A percentile compares a stretch with the other conserved stretches of the same genome.
These are phyloP conservation scores for Trichocomaceae sp. DNA, from an alignment of 2,329 filamentous ascomycete species.

Conservation along the genomic window DNA sequence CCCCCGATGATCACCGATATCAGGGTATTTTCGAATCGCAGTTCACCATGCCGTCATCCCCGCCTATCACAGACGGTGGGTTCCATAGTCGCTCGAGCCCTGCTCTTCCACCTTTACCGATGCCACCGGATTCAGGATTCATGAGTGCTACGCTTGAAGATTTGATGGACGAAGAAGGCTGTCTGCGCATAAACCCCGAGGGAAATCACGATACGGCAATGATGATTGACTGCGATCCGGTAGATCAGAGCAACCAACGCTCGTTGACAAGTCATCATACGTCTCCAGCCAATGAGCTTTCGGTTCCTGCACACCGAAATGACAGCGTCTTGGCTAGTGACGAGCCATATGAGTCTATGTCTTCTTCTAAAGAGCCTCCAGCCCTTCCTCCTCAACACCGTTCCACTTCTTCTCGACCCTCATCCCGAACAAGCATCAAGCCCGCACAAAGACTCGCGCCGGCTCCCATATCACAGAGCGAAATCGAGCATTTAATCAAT, in stretches of 20 bases:
- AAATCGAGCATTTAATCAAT: slow-evolving; percentile 26
- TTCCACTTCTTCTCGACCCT: slow-evolving; percentile 29
- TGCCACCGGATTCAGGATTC: slow-evolving; percentile 66
- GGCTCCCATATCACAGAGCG: slow-evolving; percentile 31
- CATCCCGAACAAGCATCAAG: slow-evolving; percentile 31
- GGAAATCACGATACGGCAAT: slow-evolving; percentile 6
- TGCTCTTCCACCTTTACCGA: slow-evolving; percentile 55
- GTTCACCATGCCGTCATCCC: slow-evolving; percentile 80
- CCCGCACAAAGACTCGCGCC: slow-evolving; percentile 33
- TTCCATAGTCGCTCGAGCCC: slow-evolving; percentile 73
- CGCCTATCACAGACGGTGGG: slow-evolving; percentile 64
- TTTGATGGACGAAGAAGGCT: slow-evolving; percentile 57
- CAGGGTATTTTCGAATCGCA: slow-evolving; percentile 58
- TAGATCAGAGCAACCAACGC: slow-evolving; percentile 1
- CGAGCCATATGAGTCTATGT: slow-evolving; percentile 15
- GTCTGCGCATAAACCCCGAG: slow-evolving; percentile 17
- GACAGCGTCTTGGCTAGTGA: slow-evolving; percentile 20
- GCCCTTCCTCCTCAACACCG: slow-evolving; percentile 24
- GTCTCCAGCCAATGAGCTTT: slow-evolving; percentile 14
- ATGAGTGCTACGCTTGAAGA: slow-evolving; percentile 73
- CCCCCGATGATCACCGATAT: slow-evolving; percentile 46
- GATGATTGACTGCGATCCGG: neutral
- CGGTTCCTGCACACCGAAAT: slow-evolving; percentile 17
- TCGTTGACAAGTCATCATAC: neutral
- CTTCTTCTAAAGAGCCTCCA: slow-evolving; percentile 17